A percentile compares a stretch with the other conserved stretches of the same genome.
Evolutionary conservation across 441 rosid genomes (phyloP).

Genomic region (Adansonia rubrostipa): DNA sequence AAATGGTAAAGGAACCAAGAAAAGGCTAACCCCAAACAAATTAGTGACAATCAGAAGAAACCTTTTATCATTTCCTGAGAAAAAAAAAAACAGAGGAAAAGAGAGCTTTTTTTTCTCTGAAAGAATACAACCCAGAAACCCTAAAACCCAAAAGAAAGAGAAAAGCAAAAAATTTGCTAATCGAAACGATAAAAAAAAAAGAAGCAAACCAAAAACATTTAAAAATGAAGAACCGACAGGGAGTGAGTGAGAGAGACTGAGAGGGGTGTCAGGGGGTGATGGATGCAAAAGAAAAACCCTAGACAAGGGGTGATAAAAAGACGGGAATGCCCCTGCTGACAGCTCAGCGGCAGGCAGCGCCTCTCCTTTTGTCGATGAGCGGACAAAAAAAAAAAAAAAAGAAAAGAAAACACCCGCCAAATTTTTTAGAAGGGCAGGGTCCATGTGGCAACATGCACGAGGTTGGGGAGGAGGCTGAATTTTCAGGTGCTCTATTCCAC

Average conservation of each 20-base stretch:
- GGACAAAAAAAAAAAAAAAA: background rate
- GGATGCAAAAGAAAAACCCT: conserved; percentile 30
- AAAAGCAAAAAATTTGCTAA: background rate
- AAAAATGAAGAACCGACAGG: background rate
- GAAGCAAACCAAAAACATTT: background rate
- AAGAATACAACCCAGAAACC: background rate
- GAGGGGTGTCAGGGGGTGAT: conserved; percentile 17
- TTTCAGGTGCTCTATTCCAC: background rate
- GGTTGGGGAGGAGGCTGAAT: background rate
- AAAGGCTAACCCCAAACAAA: background rate
- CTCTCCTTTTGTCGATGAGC: conserved; percentile 17
- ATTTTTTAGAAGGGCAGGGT: conserved; percentile 26
- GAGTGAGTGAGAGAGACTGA: background rate
- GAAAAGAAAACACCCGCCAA: conserved; percentile 44
- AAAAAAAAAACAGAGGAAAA: conserved; percentile 7
- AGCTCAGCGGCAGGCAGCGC: background rate
- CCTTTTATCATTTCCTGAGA: background rate
- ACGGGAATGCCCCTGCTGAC: conserved; percentile 34
- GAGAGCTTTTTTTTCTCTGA: background rate
- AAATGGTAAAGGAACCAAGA: background rate
- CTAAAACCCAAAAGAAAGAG: background rate
- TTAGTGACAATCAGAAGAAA: background rate
- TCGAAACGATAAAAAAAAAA: background rate
- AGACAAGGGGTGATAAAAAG: conserved; percentile 28
- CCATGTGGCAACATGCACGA: conserved; percentile 49